Base-by-base conservation (phyloP, 2,329 filamentous ascomycete species). In the Aspergillus ruber region DNA sequence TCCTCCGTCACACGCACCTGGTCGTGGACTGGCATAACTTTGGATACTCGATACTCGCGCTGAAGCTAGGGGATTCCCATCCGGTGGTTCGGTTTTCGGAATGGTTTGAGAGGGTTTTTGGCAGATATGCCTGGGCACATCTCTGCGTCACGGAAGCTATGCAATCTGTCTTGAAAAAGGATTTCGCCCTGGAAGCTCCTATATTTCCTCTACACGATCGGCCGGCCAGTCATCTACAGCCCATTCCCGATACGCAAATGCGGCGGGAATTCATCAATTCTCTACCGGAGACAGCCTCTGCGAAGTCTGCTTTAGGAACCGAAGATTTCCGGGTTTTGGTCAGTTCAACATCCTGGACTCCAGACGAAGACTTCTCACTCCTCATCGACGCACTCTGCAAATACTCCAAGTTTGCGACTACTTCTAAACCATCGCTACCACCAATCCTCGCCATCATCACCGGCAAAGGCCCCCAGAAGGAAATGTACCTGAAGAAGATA, bases 21-120 rank as follows among this genome's bases (percentile, higher is more conserved):
- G 77, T 97, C 51, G 86, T 97, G 47, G 93, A 98, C 73, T 98
- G 93, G 93, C 93, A 98, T 74, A 98, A 98, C 70, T 97, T 96
- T 68, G 93, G 91, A 57, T 95, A 91, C 77, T 91, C 89, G 7
- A 95, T 98, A 58, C 81, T 98, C 3, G 86, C 79, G 2, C 68
- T 85, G 43, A 84, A 83, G 52, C 72, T 86, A 1, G 80, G 82
- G 0, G 54, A 70, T 2, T 67, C 63, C 5, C 88, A 94, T 61
- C 85, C 85, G 0, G 78, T 96, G n/a, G 89, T 96, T 7, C 76
- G 71, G 23, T 63, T 94, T 7, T 87, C 91, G 20, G 83, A 82
- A 53, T 76, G 77, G 62, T 96, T 96, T 62, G 93, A 98, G 69
- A 79, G 75, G 33, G 65, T 77, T 12, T 81, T 95, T 36, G 85